These are phyloP conservation scores for Aphanocladium album DNA, from an alignment of 2,329 filamentous ascomycete species.

Conservation along the genomic window DNA sequence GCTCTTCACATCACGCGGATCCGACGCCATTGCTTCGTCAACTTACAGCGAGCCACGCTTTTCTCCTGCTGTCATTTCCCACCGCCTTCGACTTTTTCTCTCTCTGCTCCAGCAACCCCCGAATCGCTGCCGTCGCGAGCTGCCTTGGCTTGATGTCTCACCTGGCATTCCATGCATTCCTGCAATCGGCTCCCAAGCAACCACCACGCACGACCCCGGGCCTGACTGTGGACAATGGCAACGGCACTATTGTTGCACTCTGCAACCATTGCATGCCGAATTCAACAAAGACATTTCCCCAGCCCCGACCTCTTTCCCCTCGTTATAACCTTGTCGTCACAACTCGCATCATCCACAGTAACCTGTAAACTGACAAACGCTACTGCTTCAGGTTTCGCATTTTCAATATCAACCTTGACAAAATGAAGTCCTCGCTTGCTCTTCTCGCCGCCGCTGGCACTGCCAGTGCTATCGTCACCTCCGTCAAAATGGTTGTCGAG, in stretches of 20 bases:
- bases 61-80: not conserved
- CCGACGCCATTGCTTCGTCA: not conserved
- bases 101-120: not conserved
- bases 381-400: not conserved
- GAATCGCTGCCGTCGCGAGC: not conserved
- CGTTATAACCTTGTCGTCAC: not conserved
- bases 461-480: conserved; percentile 36
- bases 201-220: not conserved
- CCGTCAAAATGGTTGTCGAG: conserved; percentile 38
- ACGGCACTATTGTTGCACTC: not conserved
- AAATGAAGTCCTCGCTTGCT: conserved; percentile 47
- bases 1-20: not conserved
- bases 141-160: conserved; percentile 4
- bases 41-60: not conserved
- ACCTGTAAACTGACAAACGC: conserved; percentile 17
- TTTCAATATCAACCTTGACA: conserved; percentile 19
- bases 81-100: not conserved
- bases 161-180: conserved; percentile 12
- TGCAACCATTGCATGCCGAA: conserved; percentile 5
- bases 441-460: conserved; percentile 42
- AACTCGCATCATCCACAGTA: not conserved
- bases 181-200: conserved; percentile 4
- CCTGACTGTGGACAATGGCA: not conserved
- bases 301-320: not conserved
- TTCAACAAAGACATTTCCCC: conserved; percentile 6